Evolutionary conservation across 169 alveolate species (phyloP).

Genomic region (Eimeria zaria): DNA sequence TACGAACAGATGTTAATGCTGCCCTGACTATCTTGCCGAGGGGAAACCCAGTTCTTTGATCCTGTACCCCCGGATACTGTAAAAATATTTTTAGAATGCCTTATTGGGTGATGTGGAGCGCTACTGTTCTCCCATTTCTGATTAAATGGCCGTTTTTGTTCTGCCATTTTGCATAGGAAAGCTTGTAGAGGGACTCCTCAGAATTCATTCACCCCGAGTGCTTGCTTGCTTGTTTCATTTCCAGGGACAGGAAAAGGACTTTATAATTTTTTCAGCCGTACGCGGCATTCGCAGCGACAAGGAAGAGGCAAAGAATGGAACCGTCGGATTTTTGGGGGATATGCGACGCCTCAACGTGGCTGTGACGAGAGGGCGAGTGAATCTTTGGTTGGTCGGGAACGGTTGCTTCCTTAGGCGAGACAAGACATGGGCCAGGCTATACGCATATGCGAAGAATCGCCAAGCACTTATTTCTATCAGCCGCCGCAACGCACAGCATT

Average conservation of each 20-base stretch:
- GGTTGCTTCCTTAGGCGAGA: conserved; percentile 85
- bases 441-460: conserved; percentile 77
- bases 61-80: background rate
- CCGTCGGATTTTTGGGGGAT: conserved; percentile 87
- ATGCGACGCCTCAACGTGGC: conserved; percentile 88
- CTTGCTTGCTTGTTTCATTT: background rate
- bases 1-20: background rate
- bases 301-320: conserved; percentile 65
- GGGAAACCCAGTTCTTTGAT: background rate
- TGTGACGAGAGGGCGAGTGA: conserved; percentile 86
- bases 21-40: background rate
- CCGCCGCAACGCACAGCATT: conserved; percentile 69
- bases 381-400: conserved; percentile 86
- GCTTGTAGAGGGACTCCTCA: background rate
- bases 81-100: background rate
- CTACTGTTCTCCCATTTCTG: background rate
- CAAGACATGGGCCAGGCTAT: conserved; percentile 84
- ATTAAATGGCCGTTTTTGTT: background rate
- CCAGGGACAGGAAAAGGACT: conserved; percentile 88
- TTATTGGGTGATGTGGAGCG: background rate
- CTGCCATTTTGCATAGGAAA: background rate
- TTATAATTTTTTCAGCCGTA: conserved; percentile 84
- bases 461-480: conserved; percentile 77
- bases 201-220: background rate
- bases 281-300: conserved; percentile 79